Conservation (phyloP, 148 eudicot species). For the Vaccinium corymbosum region DNA sequence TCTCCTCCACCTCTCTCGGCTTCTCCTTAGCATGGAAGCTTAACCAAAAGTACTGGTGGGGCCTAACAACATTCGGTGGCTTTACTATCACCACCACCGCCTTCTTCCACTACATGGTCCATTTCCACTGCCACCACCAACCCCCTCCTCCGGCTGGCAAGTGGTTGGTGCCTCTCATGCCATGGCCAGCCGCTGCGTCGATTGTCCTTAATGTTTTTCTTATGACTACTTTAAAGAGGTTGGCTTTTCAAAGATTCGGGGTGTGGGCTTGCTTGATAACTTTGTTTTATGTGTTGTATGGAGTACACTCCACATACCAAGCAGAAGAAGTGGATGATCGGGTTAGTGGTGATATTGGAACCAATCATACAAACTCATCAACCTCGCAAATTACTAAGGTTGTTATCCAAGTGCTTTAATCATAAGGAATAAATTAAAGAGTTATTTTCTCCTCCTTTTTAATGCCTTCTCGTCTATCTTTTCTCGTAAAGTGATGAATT, state of each 20-base stretch:
- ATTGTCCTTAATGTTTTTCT: conserved; percentile 66
- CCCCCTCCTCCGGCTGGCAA: not conserved
- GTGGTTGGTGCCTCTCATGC: conserved; percentile 75
- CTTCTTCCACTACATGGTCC: conserved; percentile 40
- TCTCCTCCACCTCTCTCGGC: conserved; percentile 46
- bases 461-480: too few relatives aligned
- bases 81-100: conserved; percentile 35
- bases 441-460: not conserved
- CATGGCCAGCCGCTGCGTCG: conserved; percentile 72
- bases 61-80: conserved; percentile 31
- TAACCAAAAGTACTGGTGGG: conserved; percentile 38
- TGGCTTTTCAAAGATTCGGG: conserved; percentile 57
- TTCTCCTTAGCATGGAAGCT: conserved; percentile 61
- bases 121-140: conserved; percentile 9
- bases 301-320: conserved; percentile 67
- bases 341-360: conserved; percentile 25
- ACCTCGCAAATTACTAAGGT: conserved; percentile 37
- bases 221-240: conserved; percentile 49
- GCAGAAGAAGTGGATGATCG: conserved; percentile 44
- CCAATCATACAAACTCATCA: conserved; percentile 18
- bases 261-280: conserved; percentile 57
- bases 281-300: conserved; percentile 59
- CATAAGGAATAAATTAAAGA: not conserved
- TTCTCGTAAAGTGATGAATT: too few relatives aligned
- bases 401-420: conserved; percentile 38